phyloP scores from a whole-genome alignment of 495 filamentous ascomycete genomes.

The Trichocladium uniseriatum region DNA sequence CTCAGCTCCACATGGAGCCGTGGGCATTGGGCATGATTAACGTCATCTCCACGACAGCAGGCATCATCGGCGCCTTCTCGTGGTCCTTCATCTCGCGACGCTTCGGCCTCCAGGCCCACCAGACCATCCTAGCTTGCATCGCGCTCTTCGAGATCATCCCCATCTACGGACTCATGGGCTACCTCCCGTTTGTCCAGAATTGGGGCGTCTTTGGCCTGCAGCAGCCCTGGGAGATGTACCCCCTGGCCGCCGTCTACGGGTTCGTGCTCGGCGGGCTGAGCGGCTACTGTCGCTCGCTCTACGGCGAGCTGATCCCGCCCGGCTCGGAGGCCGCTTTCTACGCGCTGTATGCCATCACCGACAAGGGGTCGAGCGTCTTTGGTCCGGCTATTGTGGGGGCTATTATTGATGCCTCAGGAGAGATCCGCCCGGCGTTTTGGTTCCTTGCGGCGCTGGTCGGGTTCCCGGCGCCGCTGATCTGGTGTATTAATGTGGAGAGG shows the following conservation, averaged over 20 bases:
- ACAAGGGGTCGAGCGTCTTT: slow-evolving; percentile 92
- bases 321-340: slow-evolving; percentile 95
- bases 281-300: slow-evolving; percentile 87
- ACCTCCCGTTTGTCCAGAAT: slow-evolving; percentile 66
- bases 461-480: slow-evolving; percentile 74
- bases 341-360: slow-evolving; percentile 92
- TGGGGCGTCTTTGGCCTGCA: slow-evolving; percentile 77
- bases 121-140: slow-evolving; percentile 88
- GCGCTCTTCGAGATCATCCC: slow-evolving; percentile 86
- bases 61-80: slow-evolving; percentile 78
- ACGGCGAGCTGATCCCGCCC: slow-evolving; percentile 83
- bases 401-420: slow-evolving; percentile 81
- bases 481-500: slow-evolving; percentile 78
- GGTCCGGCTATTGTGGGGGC: slow-evolving; percentile 88
- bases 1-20: slow-evolving; percentile 77
- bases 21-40: slow-evolving; percentile 87
- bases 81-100: slow-evolving; percentile 69
- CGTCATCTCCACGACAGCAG: slow-evolving; percentile 74
- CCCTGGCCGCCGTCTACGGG: slow-evolving; percentile 81
- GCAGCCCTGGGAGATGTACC: slow-evolving; percentile 95
- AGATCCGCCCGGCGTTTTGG: slow-evolving; percentile 87
- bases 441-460: slow-evolving; percentile 80
- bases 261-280: slow-evolving; percentile 89
- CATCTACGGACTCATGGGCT: slow-evolving; percentile 82
- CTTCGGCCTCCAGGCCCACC: slow-evolving; percentile 59